Evolutionary conservation across 192 early-diverging fungal genomes (phyloP), one percentile per base, ranked within the genome.

Genomic region (Chytriomyces sp.): DNA sequence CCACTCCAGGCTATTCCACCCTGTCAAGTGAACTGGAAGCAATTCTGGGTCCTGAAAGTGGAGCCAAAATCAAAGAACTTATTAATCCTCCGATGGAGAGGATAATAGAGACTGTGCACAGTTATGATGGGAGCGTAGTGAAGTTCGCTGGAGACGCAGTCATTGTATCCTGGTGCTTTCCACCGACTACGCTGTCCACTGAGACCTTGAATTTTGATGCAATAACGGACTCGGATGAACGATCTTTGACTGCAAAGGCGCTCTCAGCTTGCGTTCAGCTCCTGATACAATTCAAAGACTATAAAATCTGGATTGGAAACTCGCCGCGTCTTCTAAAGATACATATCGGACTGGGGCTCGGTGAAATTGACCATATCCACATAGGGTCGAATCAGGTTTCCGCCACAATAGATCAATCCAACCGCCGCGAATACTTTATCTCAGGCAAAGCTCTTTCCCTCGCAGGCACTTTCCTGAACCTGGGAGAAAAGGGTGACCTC

Each of bases 141-240:
- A 74, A 71, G 36, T 59, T 71, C 19, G 69, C 69, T 4, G 69
- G 69, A 25, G 69, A 71, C 34, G 69, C 69, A 12, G 69, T 71
- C 22, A 71, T 71, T 32, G 57, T 37, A 22, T 10, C 34, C 5
- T 58, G 69, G 56, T 71, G 30, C n/a, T n/a, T n/a, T n/a, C n/a
- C n/a, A n/a, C n/a, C n/a, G n/a, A n/a, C n/a, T n/a, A 49, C 10
- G 10, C 10, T 49, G 44, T n/a, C n/a, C n/a, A n/a, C n/a, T n/a
- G n/a, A n/a, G n/a, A n/a, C n/a, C n/a, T n/a, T n/a, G n/a, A n/a
- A n/a, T n/a, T n/a, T n/a, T n/a, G n/a, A n/a, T n/a, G n/a, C n/a
- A n/a, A n/a, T n/a, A n/a, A n/a, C n/a, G n/a, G n/a, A n/a, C n/a
- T n/a, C n/a, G n/a, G n/a, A n/a, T n/a, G n/a, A n/a, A n/a, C n/a